phyloP scores from a whole-genome alignment of 2,329 filamentous ascomycete species.

The Fusarium setosum region DNA sequence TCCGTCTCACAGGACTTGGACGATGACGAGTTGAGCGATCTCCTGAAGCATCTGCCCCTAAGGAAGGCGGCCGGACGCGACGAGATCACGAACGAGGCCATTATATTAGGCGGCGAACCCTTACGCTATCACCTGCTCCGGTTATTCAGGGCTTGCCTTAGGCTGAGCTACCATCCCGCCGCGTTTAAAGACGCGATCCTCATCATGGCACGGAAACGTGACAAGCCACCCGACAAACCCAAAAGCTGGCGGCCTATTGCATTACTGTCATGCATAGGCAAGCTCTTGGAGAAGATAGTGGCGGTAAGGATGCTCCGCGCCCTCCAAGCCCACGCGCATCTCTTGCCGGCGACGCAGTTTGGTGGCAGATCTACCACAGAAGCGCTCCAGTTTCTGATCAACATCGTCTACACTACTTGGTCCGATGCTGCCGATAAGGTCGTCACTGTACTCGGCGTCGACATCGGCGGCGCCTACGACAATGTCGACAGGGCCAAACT shows the following conservation, averaged over 20 bases:
- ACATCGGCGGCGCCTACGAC: conserved; percentile 19
- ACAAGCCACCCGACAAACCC: not conserved
- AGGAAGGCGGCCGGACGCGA: conserved; percentile 9
- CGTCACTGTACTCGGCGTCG: conserved; percentile 1
- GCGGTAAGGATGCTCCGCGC: not conserved
- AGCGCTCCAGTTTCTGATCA: conserved; percentile 9
- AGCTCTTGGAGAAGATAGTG: conserved; percentile 21
- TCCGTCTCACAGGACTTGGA: not conserved
- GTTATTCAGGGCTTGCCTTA: conserved; percentile 8
- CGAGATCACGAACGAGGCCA: conserved; percentile 9
- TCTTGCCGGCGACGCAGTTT: not conserved
- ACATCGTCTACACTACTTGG: conserved; percentile 9
- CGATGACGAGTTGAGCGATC: not conserved
- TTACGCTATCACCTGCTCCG: not conserved
- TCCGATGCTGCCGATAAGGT: accelerated
- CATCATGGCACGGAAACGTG: conserved; percentile 4
- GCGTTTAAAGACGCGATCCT: conserved; percentile 13
- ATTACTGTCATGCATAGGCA: conserved; percentile 8
- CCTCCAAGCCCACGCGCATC: not conserved
- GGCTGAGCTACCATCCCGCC: not conserved
- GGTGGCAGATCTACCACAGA: conserved; percentile 13
- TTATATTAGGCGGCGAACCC: not conserved
- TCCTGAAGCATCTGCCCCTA: not conserved
- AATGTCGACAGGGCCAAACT: conserved; percentile 4
- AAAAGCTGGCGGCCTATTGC: conserved; percentile 18